phyloP scores from a whole-genome alignment of 768 basidiomycete genomes.

The Porphyrellus cyaneotinctus region DNA sequence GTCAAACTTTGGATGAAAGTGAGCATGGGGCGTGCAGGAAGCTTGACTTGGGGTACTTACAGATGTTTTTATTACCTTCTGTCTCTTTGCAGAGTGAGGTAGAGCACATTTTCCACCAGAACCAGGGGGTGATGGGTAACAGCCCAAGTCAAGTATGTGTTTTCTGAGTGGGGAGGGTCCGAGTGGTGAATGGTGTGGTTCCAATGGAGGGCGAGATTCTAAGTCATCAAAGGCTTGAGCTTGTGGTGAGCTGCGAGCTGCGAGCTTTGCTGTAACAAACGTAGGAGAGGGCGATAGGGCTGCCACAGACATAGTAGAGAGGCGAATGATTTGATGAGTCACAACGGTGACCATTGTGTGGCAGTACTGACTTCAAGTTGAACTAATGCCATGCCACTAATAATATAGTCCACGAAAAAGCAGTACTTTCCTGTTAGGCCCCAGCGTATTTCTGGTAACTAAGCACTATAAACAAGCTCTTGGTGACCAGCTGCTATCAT shows the following conservation, averaged over 20 bases:
- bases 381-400: too few relatives aligned
- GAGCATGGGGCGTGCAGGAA: neutral
- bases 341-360: too few relatives aligned
- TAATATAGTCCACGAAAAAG: too few relatives aligned
- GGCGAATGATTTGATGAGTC: too few relatives aligned
- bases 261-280: neutral
- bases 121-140: neutral
- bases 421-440: too few relatives aligned
- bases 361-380: too few relatives aligned
- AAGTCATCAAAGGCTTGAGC: neutral
- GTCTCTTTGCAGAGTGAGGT: neutral
- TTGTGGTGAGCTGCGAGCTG: neutral
- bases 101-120: neutral
- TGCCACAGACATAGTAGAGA: neutral
- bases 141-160: neutral
- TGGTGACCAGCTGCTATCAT: too few relatives aligned
- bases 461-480: too few relatives aligned
- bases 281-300: neutral
- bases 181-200: neutral
- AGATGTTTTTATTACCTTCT: neutral
- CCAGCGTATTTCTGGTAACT: too few relatives aligned
- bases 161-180: neutral
- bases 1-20: neutral
- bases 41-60: neutral
- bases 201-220: too few relatives aligned